A percentile compares a stretch with the other conserved stretches of the same genome.
phyloP scores from a whole-genome alignment of 2,329 filamentous ascomycete genomes.

The Claviceps maximensis region DNA sequence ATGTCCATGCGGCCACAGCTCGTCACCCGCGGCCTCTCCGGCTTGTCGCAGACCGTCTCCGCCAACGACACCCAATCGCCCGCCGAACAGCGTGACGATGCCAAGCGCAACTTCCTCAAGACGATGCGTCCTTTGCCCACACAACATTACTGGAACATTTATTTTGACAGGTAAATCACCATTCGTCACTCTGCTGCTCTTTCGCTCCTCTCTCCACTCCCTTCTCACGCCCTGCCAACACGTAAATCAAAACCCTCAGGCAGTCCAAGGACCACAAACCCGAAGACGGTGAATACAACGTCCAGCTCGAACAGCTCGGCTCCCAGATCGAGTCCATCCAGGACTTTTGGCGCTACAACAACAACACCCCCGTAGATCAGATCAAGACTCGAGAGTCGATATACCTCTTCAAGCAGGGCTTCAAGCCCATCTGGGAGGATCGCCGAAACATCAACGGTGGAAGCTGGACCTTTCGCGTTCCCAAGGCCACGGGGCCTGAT shows the following conservation, averaged over 20 bases:
- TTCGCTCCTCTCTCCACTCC: neutral
- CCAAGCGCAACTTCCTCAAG: slow-evolving; percentile 73
- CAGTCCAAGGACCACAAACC: slow-evolving; percentile 32
- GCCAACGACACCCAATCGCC: slow-evolving; percentile 51
- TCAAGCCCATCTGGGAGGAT: slow-evolving; percentile 72
- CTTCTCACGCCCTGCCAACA: neutral
- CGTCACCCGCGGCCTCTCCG: slow-evolving; percentile 50
- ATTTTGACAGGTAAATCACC: slow-evolving; percentile 40
- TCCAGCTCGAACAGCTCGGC: slow-evolving; percentile 48
- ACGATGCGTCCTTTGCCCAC: slow-evolving; percentile 59
- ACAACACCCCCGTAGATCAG: slow-evolving; percentile 65
- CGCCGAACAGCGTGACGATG: slow-evolving; percentile 60
- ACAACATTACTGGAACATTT: slow-evolving; percentile 69
- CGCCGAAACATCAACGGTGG: slow-evolving; percentile 75
- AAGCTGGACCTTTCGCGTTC: slow-evolving; percentile 84
- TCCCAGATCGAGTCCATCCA: slow-evolving; percentile 63
- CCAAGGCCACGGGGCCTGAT: slow-evolving; percentile 57
- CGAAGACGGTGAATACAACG: slow-evolving; percentile 34
- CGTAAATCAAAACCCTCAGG: neutral
- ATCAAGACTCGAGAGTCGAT: slow-evolving; percentile 67
- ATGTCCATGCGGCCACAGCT: slow-evolving; percentile 46
- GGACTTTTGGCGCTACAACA: slow-evolving; percentile 75
- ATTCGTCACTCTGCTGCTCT: neutral
- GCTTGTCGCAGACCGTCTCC: slow-evolving; percentile 45
- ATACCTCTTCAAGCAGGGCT: slow-evolving; percentile 68